Evolutionary conservation across 108 stramenopile species (phyloP).

Genomic region (Epithemia pelagica): DNA sequence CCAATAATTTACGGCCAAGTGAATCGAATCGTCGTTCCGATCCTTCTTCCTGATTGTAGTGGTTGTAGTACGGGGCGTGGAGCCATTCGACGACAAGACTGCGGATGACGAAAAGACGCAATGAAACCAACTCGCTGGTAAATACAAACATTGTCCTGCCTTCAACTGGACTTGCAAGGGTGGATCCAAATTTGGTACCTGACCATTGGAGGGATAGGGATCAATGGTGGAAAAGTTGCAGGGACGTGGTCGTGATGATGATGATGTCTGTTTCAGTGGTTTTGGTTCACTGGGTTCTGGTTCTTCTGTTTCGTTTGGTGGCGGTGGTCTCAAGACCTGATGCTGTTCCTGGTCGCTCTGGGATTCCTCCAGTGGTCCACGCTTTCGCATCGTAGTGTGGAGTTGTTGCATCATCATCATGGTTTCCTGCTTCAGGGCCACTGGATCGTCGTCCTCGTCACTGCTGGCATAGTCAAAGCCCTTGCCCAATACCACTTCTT

Average conservation of each 20-base stretch:
- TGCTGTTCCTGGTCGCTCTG: neutral
- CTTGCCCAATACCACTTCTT: slow-evolving; percentile 25
- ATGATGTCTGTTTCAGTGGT: neutral
- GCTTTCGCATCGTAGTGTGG: slow-evolving; percentile 9
- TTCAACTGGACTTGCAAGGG: slow-evolving; percentile 28
- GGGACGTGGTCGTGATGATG: neutral
- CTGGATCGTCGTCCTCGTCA: slow-evolving; percentile 15
- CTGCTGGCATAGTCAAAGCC: slow-evolving; percentile 30
- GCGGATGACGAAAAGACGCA: slow-evolving; percentile 67
- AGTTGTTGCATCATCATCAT: neutral
- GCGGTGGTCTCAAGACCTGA: neutral
- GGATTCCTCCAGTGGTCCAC: slow-evolving; percentile 4
- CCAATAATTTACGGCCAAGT: slow-evolving; percentile 95
- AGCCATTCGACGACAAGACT: neutral
- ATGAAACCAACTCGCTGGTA: slow-evolving; percentile 98
- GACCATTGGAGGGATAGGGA: neutral
- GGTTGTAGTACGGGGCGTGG: neutral
- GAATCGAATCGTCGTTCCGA: slow-evolving; percentile 23
- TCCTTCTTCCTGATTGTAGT: no score
- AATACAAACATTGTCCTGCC: slow-evolving; percentile 84
- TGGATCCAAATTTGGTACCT: neutral
- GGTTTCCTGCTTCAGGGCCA: neutral
- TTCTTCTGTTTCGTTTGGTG: neutral
- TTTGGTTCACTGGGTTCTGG: neutral
- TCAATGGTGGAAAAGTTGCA: neutral